Evolutionary conservation across 345 rosid species (phyloP), one percentile per base, ranked within the genome.

Genomic region (Punica granatum): DNA sequence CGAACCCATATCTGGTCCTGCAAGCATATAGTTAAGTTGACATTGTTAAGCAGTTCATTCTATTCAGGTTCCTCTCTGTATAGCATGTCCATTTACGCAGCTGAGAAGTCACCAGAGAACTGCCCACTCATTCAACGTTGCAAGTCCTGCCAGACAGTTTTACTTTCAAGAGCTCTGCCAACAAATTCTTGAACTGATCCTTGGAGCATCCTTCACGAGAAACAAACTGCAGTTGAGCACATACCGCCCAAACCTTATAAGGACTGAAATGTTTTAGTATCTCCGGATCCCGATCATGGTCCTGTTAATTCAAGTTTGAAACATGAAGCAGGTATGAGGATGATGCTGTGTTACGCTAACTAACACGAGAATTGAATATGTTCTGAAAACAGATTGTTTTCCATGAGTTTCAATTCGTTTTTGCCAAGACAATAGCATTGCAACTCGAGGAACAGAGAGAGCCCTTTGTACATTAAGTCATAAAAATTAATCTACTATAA

Each of bases 271-370:
- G 79, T 69, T 73, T 81, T 63, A 89, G 78, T 67, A 92, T 78
- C 72, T 77, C 83, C 9, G 85, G 87, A 64, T 89, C 94, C 63
- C 98, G 85, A 75, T 85, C 85, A 66, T 81, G 89, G 76, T 92
- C 97, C 97, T 89, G 76, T 41, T 32, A 48, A 56, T 23, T 33
- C n/a, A 56, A 35, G 64, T 54, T 10, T 15, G n/a, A 43, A 26
- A 1, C 28, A 12, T 26, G 3, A 37, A 37, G 11, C 41, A 37
- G 41, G 11, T 37, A 37, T 37, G 41, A 37, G 41, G 5, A 11
- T 37, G 41, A 11, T 37, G 41, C 5, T 11, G 11, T 37, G n/a
- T n/a, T n/a, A n/a, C n/a, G n/a, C n/a, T n/a, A n/a, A n/a, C n/a
- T n/a, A n/a, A n/a, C n/a, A n/a, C n/a, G n/a, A n/a, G n/a, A n/a